Evolutionary conservation across 768 basidiomycete species (phyloP).

Genomic region (Trametes cinnabarina): DNA sequence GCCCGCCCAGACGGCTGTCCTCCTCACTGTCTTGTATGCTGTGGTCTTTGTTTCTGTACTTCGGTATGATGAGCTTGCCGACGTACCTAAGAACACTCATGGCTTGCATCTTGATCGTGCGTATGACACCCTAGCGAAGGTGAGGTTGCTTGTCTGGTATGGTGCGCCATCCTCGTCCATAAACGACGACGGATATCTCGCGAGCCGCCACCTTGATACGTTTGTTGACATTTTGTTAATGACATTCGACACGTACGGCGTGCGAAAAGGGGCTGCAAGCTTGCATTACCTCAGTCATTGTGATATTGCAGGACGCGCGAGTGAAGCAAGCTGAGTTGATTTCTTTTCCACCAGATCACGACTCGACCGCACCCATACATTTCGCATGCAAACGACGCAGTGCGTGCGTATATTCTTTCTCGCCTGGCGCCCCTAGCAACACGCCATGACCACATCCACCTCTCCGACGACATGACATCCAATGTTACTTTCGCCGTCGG

Average conservation of each 20-base stretch:
- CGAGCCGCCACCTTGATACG: too few species aligned
- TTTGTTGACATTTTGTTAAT: too few species aligned
- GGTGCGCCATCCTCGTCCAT: too few species aligned
- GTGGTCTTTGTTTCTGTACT: constrained; percentile 46
- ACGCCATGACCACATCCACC: constrained; percentile 43
- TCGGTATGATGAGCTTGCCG: constrained; percentile 47
- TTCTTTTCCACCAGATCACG: constrained; percentile 46
- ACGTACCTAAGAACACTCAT: constrained; percentile 39
- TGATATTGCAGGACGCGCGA: too few species aligned
- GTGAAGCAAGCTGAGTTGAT: too few species aligned
- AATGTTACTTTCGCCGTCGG: constrained; percentile 42
- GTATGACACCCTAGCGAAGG: constrained; percentile 56
- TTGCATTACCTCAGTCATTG: too few species aligned
- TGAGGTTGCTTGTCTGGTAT: too few species aligned
- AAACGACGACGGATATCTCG: too few species aligned
- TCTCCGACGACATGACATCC: constrained; percentile 50
- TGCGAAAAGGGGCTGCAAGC: too few species aligned
- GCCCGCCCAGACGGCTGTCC: constrained; percentile 42
- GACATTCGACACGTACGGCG: too few species aligned
- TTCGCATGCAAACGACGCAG: constrained; percentile 71
- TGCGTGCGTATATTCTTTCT: constrained; percentile 56
- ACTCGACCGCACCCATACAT: constrained; percentile 73
- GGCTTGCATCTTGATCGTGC: constrained; percentile 52
- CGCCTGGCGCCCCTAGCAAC: constrained; percentile 50
- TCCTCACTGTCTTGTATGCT: constrained; percentile 48